Evolutionary conservation across 2,329 filamentous ascomycete species (phyloP).

Genomic region (Annulohypoxylon truncatum): DNA sequence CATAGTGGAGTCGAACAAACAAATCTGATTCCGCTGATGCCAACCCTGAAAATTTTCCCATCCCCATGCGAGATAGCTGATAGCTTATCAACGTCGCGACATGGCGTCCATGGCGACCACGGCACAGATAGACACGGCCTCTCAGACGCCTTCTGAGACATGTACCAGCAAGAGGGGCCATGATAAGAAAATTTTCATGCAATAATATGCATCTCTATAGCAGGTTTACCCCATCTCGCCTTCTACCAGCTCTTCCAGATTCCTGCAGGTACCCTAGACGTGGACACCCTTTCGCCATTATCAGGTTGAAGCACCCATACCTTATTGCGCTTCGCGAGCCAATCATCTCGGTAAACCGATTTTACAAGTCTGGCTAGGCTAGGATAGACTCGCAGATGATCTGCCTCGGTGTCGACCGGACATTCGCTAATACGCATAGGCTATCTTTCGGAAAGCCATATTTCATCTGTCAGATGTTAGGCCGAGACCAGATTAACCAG

Average conservation of each 20-base stretch:
- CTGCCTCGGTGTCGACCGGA: slow-evolving; percentile 31
- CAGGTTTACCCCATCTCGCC: slow-evolving; percentile 26
- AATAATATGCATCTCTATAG: slow-evolving; percentile 35
- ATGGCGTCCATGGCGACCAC: slow-evolving; percentile 9
- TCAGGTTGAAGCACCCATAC: slow-evolving; percentile 36
- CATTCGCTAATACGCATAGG: slow-evolving; percentile 35
- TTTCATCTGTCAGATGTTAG: slow-evolving; percentile 38
- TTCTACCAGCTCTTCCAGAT: slow-evolving; percentile 40
- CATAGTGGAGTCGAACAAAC: slow-evolving; percentile 25
- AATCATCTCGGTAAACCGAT: slow-evolving; percentile 31
- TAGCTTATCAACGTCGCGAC: slow-evolving; percentile 34
- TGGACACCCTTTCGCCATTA: slow-evolving; percentile 36
- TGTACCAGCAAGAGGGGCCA: slow-evolving; percentile 18
- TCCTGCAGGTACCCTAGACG: slow-evolving; percentile 45
- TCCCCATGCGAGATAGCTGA: slow-evolving; percentile 35
- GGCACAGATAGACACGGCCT: slow-evolving; percentile 8
- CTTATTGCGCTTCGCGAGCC: slow-evolving; percentile 33
- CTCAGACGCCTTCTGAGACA: slow-evolving; percentile 15
- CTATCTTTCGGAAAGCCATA: slow-evolving; percentile 24
- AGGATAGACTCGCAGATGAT: slow-evolving; percentile 35
- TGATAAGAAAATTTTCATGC: slow-evolving; percentile 39
- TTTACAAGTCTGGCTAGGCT: slow-evolving; percentile 33
- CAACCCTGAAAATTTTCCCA: slow-evolving; percentile 37
- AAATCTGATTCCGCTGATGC: slow-evolving; percentile 26
- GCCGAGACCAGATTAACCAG: slow-evolving; percentile 26